phyloP scores from a whole-genome alignment of 371 early-diverging fungal genomes.

The Umbelopsis sp. region DNA sequence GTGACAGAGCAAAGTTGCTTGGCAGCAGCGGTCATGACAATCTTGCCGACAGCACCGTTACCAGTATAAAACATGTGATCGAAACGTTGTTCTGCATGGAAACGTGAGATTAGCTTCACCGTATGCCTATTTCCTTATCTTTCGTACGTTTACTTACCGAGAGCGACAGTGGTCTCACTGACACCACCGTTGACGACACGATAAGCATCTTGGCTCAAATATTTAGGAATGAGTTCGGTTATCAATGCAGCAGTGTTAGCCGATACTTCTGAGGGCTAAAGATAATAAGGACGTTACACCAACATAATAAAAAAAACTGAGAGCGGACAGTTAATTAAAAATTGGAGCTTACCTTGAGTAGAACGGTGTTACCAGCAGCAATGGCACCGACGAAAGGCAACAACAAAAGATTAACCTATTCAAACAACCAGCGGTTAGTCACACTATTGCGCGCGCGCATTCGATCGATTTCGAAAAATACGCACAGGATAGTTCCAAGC shows the following conservation, averaged over 20 bases:
- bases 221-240: constrained; percentile 63
- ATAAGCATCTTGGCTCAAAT: constrained; percentile 71
- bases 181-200: constrained; percentile 80
- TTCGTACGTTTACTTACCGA: constrained; percentile 39
- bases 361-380: constrained; percentile 89
- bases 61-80: constrained; percentile 96
- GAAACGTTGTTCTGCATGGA: constrained; percentile 53
- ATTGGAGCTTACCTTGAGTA: constrained; percentile 64
- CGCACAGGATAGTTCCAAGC: constrained; percentile 91
- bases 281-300: not conserved
- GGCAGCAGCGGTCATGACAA: constrained; percentile 80
- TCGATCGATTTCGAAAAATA: not conserved
- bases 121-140: not conserved
- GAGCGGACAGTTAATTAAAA: not conserved
- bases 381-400: constrained; percentile 85
- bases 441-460: no score
- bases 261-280: constrained; percentile 84
- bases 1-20: constrained; percentile 80
- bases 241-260: constrained; percentile 66
- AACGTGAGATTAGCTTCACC: not conserved
- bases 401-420: constrained; percentile 61
- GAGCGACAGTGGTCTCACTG: constrained; percentile 69
- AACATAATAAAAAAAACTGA: not conserved
- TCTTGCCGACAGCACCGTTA: constrained; percentile 76
- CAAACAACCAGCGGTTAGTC: no score